Evolutionary conservation across 2,329 filamentous ascomycete genomes (phyloP).

Genomic region (Chalara sp.): DNA sequence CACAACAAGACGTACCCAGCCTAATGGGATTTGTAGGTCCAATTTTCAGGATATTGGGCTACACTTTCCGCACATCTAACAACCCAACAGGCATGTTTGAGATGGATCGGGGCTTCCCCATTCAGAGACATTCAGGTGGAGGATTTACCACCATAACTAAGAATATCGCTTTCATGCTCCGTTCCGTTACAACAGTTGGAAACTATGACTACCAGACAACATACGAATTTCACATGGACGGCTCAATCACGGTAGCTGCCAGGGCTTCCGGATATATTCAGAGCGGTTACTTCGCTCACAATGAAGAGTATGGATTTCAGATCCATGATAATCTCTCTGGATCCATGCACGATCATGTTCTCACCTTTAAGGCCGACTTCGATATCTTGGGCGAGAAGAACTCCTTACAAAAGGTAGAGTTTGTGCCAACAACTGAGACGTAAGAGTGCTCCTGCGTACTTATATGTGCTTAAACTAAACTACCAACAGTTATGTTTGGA

Average conservation of each 20-base stretch:
- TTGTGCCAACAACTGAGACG: constrained; percentile 17
- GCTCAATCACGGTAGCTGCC: constrained; percentile 40
- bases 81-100: constrained; percentile 37
- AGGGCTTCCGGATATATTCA: constrained; percentile 47
- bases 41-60: too few relatives aligned
- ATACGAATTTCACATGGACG: constrained; percentile 45
- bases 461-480: too few relatives aligned
- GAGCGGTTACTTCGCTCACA: constrained; percentile 33
- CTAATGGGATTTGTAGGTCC: constrained; percentile 40
- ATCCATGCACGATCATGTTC: constrained; percentile 48
- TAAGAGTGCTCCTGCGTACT: too few relatives aligned
- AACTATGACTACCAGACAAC: constrained; percentile 49
- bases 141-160: constrained; percentile 38
- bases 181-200: constrained; percentile 42
- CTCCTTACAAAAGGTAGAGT: constrained; percentile 30
- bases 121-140: constrained; percentile 39
- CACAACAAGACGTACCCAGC: constrained; percentile 37
- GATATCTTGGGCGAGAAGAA: constrained; percentile 42
- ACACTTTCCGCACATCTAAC: too few relatives aligned
- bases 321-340: constrained; percentile 42
- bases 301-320: constrained; percentile 41
- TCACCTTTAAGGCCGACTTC: constrained; percentile 42
- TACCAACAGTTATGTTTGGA: constrained; percentile 36
- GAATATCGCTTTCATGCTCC: constrained; percentile 39
- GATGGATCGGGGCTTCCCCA: constrained; percentile 39